Conservation (phyloP, 208 protist species). For the Novymonas esmeraldas region DNA sequence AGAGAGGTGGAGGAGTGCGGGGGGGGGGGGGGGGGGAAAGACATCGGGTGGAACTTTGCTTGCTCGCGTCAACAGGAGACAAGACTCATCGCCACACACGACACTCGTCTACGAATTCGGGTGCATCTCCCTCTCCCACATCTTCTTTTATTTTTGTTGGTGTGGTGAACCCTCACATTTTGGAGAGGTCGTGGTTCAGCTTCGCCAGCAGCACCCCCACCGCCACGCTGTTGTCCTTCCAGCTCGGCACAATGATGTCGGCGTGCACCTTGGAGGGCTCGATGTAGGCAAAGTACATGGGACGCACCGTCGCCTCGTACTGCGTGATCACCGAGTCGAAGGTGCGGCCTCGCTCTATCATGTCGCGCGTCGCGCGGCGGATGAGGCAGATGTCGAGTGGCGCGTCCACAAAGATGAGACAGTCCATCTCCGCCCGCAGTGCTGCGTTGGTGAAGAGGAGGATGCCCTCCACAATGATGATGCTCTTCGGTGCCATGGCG, state of each 20-base stretch:
- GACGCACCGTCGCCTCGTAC: slow-evolving; percentile 91
- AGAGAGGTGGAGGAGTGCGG: too few relatives aligned
- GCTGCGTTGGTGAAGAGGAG: slow-evolving; percentile 69
- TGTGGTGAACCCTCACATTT: neutral
- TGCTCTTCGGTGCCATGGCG: slow-evolving; percentile 60
- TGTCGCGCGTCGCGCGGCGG: slow-evolving; percentile 82
- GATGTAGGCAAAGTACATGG: slow-evolving; percentile 82
- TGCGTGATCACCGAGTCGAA: slow-evolving; percentile 81
- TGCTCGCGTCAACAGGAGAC: too few relatives aligned
- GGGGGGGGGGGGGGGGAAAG: too few relatives aligned
- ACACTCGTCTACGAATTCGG: too few relatives aligned
- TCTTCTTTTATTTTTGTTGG: too few relatives aligned
- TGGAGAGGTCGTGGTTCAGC: slow-evolving; percentile 21
- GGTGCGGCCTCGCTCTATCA: slow-evolving; percentile 74
- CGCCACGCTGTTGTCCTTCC: slow-evolving; percentile 81
- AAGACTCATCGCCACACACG: too few relatives aligned
- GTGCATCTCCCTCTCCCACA: too few relatives aligned
- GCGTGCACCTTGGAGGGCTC: slow-evolving; percentile 73
- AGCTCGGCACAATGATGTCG: slow-evolving; percentile 90
- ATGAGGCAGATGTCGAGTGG: slow-evolving; percentile 87
- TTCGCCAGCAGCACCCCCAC: slow-evolving; percentile 63
- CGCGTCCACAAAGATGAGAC: slow-evolving; percentile 91
- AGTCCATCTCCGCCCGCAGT: slow-evolving; percentile 73
- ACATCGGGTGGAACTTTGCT: too few relatives aligned
- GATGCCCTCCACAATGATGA: slow-evolving; percentile 94